Evolutionary conservation across 306 rosid species (phyloP), one percentile per base, ranked within the genome.

Genomic region (Citrullus mucosospermus): DNA sequence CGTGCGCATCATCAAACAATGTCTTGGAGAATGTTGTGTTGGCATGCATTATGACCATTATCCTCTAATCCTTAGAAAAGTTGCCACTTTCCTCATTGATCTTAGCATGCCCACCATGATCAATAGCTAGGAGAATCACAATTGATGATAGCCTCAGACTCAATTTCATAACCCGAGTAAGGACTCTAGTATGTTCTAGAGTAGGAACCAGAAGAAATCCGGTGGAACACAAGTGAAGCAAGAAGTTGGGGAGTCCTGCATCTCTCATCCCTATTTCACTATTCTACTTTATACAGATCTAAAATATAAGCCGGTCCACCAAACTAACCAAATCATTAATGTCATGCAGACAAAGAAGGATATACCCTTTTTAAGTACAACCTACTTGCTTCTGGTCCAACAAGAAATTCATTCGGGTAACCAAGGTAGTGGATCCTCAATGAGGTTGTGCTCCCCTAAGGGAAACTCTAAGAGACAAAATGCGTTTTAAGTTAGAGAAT

Each of bases 1-100:
- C 0, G 6, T n/a, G 13, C 5, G n/a, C 55, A 79, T 85, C 65
- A 80, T 68, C 67, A 81, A 75, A 85, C 85, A 36, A 36, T 7
- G 80, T 20, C 48, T 36, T 17, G 72, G 28, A 65, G 28, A 65
- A 36, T 65, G 8, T 17, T 17, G 48, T 18, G 14, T 17, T 65
- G 7, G 6, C 51, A 4, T 3, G 51, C 73, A 66, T 39, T 66
- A 66, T 5, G 54, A 43, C 75, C 5, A 5, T 41, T 41, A 8
- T 22, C 32, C 8, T 43, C 75, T 68, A 6, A 68, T 68, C 54
- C 54, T 68, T 67, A 39, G 30, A 67, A 18, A 67, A 67, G 16
- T 39, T 9, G 15, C 16, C 53, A 48, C 16, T 9, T 66, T 66
- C 50, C 73, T 18, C 71, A 36, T 65, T 65, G 13, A 34, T 8